Conservation (phyloP, 2,329 filamentous ascomycete genomes). For the Fusarium sp. region DNA sequence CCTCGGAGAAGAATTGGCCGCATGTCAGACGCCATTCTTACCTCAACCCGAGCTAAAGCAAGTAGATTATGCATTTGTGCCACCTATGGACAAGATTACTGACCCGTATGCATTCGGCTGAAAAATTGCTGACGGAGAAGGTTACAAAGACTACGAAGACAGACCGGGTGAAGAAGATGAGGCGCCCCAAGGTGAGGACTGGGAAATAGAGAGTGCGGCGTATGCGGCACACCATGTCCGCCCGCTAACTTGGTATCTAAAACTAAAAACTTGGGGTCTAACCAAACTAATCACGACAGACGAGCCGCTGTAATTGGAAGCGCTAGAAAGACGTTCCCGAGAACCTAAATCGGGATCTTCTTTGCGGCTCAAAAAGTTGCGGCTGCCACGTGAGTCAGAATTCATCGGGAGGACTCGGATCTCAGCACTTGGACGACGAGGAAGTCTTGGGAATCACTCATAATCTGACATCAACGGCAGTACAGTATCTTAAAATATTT, state of each 20-base stretch:
- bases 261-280: conserved; percentile 8
- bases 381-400: conserved; percentile 36
- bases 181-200: conserved; percentile 26
- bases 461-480: conserved; percentile 9
- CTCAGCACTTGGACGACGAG: neutral
- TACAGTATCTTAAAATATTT: neutral
- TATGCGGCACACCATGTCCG: conserved; percentile 24
- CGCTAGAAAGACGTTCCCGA: conserved; percentile 15
- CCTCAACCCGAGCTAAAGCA: neutral
- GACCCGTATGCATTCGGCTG: conserved; percentile 1
- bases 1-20: conserved; percentile 21
- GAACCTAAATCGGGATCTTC: conserved; percentile 12
- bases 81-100: conserved; percentile 17
- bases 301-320: conserved; percentile 18
- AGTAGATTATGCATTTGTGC: conserved; percentile 5
- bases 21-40: conserved; percentile 7
- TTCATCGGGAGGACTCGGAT: conserved; percentile 43
- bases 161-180: conserved; percentile 29
- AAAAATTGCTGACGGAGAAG: conserved; percentile 23
- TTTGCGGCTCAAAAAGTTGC: conserved; percentile 28
- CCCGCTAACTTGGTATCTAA: conserved; percentile 1
- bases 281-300: conserved; percentile 13
- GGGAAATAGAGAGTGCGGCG: conserved; percentile 12
- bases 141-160: conserved; percentile 41
- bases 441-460: conserved; percentile 12